Evolutionary conservation across 208 protist species (phyloP).

Genomic region (Crithidia brevicula): DNA sequence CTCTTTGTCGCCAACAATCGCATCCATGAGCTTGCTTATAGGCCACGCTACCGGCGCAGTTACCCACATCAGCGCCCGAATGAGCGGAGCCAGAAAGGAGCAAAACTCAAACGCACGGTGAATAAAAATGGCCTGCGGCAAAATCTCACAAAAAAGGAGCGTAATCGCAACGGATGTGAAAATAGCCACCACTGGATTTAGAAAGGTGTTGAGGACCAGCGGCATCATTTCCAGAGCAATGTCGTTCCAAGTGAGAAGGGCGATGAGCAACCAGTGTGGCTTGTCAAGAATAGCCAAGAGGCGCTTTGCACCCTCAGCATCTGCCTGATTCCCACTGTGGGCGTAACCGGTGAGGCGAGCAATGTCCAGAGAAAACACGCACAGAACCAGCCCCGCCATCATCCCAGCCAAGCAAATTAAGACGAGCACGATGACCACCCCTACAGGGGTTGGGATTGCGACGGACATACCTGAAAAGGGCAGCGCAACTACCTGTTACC

Average conservation of each 20-base stretch:
- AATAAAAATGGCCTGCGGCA: conserved; percentile 76
- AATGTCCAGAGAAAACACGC: conserved; percentile 66
- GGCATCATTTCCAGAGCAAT: conserved; percentile 77
- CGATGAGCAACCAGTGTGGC: conserved; percentile 72
- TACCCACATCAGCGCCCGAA: conserved; percentile 58
- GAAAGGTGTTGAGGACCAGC: conserved; percentile 59
- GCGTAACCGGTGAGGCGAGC: conserved; percentile 44
- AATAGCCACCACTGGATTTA: conserved; percentile 57
- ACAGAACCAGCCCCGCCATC: conserved; percentile 62
- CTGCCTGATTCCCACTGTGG: conserved; percentile 32
- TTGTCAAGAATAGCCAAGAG: conserved; percentile 66
- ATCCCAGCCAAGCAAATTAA: conserved; percentile 57
- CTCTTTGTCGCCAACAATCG: conserved; percentile 67
- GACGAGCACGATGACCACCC: conserved; percentile 42
- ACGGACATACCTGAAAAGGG: conserved; percentile 55
- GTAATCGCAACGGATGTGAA: conserved; percentile 57
- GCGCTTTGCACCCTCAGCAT: conserved; percentile 38
- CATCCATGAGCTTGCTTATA: conserved; percentile 65
- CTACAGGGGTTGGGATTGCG: conserved; percentile 35
- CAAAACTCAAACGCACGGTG: conserved; percentile 56
- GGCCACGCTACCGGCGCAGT: conserved; percentile 68
- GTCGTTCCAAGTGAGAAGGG: conserved; percentile 62
- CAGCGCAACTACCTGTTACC: no score
- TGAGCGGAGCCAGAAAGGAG: conserved; percentile 55
- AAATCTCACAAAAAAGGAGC: conserved; percentile 77